Conservation (phyloP, 1,284 basidiomycete species). For the Sphaerobolus stellatus region DNA sequence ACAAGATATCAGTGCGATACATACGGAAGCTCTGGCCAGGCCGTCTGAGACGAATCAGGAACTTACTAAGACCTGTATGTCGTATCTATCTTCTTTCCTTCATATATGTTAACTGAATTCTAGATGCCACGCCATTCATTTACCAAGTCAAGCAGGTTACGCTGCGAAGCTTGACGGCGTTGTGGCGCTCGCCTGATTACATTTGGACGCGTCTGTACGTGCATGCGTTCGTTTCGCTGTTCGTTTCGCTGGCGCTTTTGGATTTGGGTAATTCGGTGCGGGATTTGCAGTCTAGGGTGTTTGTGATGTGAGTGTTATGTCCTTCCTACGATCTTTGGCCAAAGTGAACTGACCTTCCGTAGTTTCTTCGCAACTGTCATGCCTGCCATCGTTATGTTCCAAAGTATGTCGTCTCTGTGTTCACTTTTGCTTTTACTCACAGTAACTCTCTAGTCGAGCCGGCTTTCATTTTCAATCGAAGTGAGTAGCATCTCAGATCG, state of each 20-base stretch:
- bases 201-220: conserved; percentile 82
- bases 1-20: conserved; percentile 37
- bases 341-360: background rate
- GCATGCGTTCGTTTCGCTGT: conserved; percentile 73
- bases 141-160: conserved; percentile 81
- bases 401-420: background rate
- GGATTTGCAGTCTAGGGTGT: conserved; percentile 83
- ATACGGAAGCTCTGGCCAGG: conserved; percentile 27
- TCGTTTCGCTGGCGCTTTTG: conserved; percentile 83
- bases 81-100: background rate
- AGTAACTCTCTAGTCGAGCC: conserved; percentile 79
- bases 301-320: conserved; percentile 62
- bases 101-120: background rate
- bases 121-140: conserved; percentile 75
- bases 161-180: conserved; percentile 68
- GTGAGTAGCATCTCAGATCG: conserved; percentile 61
- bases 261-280: conserved; percentile 66
- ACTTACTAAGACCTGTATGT: conserved; percentile 12
- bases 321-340: background rate
- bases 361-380: conserved; percentile 72
- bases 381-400: conserved; percentile 44
- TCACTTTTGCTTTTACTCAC: conserved; percentile 32
- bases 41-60: conserved; percentile 11
- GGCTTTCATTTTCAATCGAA: conserved; percentile 80
- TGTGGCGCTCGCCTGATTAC: conserved; percentile 85